Evolutionary conservation across 2,329 filamentous ascomycete species (phyloP).

Genomic region (Penicillium sp.): DNA sequence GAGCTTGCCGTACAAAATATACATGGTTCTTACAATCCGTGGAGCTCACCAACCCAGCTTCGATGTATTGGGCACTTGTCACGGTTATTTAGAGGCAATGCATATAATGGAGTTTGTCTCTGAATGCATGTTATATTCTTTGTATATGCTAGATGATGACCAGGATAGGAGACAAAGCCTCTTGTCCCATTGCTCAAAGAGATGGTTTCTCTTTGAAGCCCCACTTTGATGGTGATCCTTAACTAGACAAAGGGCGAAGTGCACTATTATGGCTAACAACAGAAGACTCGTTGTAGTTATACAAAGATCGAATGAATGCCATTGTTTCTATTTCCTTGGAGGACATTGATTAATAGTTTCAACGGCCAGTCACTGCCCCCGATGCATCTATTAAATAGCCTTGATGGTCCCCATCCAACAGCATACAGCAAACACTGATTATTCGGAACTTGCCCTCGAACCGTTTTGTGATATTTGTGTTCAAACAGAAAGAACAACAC

Average conservation of each 20-base stretch:
- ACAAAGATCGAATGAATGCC: conserved; percentile 1
- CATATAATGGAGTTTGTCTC: not conserved
- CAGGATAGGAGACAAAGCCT: not conserved
- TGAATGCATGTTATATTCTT: not conserved
- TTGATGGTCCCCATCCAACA: not conserved
- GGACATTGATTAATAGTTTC: not conserved
- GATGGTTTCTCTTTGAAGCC: not conserved
- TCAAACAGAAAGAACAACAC: not conserved
- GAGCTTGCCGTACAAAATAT: not conserved
- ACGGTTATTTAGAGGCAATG: not conserved
- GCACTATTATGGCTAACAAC: too few relatives aligned
- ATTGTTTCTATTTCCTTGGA: not conserved
- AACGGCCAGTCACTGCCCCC: not conserved
- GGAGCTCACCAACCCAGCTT: not conserved
- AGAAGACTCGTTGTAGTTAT: not conserved
- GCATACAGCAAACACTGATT: not conserved
- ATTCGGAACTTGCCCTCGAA: not conserved
- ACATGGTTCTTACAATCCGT: too few relatives aligned
- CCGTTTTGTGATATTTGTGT: not conserved
- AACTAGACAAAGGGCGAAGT: not conserved
- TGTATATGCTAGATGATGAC: not conserved
- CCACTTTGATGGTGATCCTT: not conserved
- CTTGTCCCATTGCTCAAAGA: not conserved
- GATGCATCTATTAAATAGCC: not conserved
- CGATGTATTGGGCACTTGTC: not conserved